Evolutionary conservation across 2,329 filamentous ascomycete species (phyloP).

Genomic region (Colletotrichum gigasporum): DNA sequence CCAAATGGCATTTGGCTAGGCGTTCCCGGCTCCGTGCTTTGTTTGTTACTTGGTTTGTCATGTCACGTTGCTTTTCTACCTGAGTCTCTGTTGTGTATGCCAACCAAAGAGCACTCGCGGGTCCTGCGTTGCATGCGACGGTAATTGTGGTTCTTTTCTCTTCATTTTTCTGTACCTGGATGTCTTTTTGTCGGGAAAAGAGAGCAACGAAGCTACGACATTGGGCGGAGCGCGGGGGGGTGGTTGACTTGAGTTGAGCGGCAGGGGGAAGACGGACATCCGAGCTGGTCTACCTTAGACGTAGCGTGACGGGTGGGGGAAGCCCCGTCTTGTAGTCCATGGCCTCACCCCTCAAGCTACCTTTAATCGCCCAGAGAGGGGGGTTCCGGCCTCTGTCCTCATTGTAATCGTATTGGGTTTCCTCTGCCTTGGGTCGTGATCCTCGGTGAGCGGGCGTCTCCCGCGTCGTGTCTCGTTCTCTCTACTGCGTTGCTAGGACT

Average conservation of each 20-base stretch:
- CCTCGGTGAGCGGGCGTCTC: background rate
- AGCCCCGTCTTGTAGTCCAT: too few species aligned
- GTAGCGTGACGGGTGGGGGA: background rate
- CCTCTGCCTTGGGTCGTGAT: background rate
- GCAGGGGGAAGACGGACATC: background rate
- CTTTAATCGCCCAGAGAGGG: background rate
- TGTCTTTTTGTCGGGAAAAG: background rate
- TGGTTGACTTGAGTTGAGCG: background rate
- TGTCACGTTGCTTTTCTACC: background rate
- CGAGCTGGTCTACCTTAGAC: background rate
- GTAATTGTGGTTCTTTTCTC: background rate
- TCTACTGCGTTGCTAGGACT: too few species aligned
- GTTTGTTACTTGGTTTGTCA: slow-evolving; percentile 4
- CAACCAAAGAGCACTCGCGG: background rate
- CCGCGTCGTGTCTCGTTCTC: background rate
- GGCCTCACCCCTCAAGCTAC: background rate
- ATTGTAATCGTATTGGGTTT: slow-evolving; percentile 10
- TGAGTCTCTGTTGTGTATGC: slow-evolving; percentile 5
- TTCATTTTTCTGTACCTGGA: background rate
- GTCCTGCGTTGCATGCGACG: background rate
- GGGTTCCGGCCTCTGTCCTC: background rate
- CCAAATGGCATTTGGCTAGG: slow-evolving; percentile 31
- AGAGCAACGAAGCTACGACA: slow-evolving; percentile 2
- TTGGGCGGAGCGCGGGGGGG: background rate
- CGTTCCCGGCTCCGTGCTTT: slow-evolving; percentile 31